Evolutionary conservation across 257 asterid species (phyloP).

Genomic region (Solanum verrucosum): DNA sequence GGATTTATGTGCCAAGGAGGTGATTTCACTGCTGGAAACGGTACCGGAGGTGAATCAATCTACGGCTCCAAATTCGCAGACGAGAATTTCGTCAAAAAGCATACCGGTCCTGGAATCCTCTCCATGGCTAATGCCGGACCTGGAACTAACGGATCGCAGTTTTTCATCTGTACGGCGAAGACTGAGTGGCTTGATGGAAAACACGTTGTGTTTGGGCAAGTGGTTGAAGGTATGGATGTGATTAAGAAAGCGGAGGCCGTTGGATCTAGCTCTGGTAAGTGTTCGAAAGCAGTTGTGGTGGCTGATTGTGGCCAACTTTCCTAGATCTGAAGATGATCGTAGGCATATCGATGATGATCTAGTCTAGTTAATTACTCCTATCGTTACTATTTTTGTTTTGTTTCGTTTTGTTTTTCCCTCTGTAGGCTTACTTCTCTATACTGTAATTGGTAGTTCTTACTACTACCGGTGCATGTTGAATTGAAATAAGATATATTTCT

Average conservation of each 20-base stretch:
- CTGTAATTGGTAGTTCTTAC: neutral
- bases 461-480: neutral
- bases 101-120: constrained; percentile 54
- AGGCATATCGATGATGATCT: neutral
- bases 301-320: constrained; percentile 53
- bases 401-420: neutral
- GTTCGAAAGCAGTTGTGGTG: constrained; percentile 33
- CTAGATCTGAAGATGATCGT: constrained; percentile 6
- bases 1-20: constrained; percentile 66
- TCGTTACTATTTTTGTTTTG: neutral
- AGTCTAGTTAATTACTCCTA: neutral
- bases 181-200: constrained; percentile 65
- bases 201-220: constrained; percentile 65
- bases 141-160: constrained; percentile 61
- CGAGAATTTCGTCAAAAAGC: constrained; percentile 56
- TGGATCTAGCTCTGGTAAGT: constrained; percentile 31
- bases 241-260: constrained; percentile 41
- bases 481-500: neutral
- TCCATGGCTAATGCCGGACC: constrained; percentile 77
- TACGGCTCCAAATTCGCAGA: constrained; percentile 54
- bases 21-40: constrained; percentile 64
- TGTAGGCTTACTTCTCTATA: neutral
- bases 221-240: constrained; percentile 49
- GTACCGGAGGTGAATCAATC: constrained; percentile 76
- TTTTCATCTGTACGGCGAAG: constrained; percentile 49